Percentiles rank a stretch among this genome's conserved stretches.
These are phyloP conservation scores for Claviceps purpurea DNA, from an alignment of 2,329 filamentous ascomycete genomes.

Conservation along the genomic window DNA sequence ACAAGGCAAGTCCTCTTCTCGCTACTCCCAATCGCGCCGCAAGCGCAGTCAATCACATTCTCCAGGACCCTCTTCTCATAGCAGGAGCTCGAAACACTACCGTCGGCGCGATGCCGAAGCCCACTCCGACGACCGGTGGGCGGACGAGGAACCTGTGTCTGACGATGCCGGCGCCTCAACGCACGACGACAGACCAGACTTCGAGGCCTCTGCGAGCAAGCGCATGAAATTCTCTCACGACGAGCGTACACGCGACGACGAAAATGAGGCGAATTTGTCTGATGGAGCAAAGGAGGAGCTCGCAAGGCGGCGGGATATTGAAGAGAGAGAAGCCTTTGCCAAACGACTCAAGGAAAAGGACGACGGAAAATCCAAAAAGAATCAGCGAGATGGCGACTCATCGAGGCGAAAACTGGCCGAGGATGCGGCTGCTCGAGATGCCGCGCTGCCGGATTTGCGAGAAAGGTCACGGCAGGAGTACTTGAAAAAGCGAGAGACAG, in stretches of 20 bases:
- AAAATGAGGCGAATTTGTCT: slow-evolving; percentile 26
- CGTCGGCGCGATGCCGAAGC: slow-evolving; percentile 25
- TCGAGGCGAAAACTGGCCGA: slow-evolving; percentile 35
- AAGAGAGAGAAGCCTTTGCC: slow-evolving; percentile 70
- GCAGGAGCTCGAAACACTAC: slow-evolving; percentile 27
- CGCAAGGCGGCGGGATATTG: slow-evolving; percentile 51
- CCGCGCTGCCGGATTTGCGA: slow-evolving; percentile 68
- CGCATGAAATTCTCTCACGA: slow-evolving; percentile 52
- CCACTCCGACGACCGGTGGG: slow-evolving; percentile 69
- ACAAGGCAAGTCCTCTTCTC: slow-evolving; percentile 17
- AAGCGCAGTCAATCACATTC: slow-evolving; percentile 23
- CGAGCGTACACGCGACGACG: slow-evolving; percentile 28
- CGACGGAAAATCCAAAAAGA: slow-evolving; percentile 54
- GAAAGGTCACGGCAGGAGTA: slow-evolving; percentile 84
- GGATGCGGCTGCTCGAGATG: slow-evolving; percentile 51
- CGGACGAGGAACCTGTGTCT: slow-evolving; percentile 53
- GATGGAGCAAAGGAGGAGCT: slow-evolving; percentile 45
- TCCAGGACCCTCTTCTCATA: slow-evolving; percentile 13
- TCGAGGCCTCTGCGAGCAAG: slow-evolving; percentile 57
- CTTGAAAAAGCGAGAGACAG: slow-evolving; percentile 79
- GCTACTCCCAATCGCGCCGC: slow-evolving; percentile 14
- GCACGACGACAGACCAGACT: slow-evolving; percentile 41
- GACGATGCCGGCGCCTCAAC: slow-evolving; percentile 23
- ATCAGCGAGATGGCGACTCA: slow-evolving; percentile 43
- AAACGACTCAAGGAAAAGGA: slow-evolving; percentile 62